These are phyloP conservation scores for Trametopsis cervina DNA, from an alignment of 768 basidiomycete genomes.

Conservation along the genomic window DNA sequence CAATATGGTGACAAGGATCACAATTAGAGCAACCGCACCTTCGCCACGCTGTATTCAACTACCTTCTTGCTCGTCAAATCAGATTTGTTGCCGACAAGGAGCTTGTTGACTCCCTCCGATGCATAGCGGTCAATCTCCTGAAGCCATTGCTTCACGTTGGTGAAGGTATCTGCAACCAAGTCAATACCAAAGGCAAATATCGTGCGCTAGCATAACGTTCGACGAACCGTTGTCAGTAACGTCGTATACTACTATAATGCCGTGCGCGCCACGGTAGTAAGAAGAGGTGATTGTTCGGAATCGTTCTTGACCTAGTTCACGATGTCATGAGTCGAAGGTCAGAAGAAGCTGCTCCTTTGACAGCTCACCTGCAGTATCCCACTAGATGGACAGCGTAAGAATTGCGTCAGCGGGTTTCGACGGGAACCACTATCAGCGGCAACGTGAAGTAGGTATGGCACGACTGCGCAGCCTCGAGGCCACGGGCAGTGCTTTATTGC, in stretches of 20 bases:
- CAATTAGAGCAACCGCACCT: constrained; percentile 40
- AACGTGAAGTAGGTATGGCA: not conserved
- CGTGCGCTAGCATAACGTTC: not conserved
- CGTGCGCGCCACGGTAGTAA: constrained; percentile 98
- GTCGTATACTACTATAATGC: constrained; percentile 98
- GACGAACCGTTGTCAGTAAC: constrained; percentile 85
- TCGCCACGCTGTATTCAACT: constrained; percentile 82
- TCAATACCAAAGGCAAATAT: not conserved
- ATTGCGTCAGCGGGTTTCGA: not conserved
- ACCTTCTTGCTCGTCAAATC: constrained; percentile 97
- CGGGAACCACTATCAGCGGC: not conserved
- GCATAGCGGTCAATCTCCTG: constrained; percentile 95
- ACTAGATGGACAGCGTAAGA: constrained; percentile 42
- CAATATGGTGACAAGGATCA: not conserved
- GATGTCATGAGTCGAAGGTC: not conserved
- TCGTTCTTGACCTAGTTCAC: constrained; percentile 77
- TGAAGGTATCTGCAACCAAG: constrained; percentile 67
- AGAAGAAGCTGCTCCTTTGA: not conserved
- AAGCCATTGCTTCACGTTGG: constrained; percentile 93
- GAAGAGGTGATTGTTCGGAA: constrained; percentile 99
- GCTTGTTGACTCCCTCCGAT: constrained; percentile 97
- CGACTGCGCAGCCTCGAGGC: not conserved
- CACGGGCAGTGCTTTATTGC: no score
- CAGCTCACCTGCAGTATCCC: constrained; percentile 88
- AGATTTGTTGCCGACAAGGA: constrained; percentile 98